phyloP scores from a whole-genome alignment of 2,329 filamentous ascomycete genomes.

The Botryotinia globosa region DNA sequence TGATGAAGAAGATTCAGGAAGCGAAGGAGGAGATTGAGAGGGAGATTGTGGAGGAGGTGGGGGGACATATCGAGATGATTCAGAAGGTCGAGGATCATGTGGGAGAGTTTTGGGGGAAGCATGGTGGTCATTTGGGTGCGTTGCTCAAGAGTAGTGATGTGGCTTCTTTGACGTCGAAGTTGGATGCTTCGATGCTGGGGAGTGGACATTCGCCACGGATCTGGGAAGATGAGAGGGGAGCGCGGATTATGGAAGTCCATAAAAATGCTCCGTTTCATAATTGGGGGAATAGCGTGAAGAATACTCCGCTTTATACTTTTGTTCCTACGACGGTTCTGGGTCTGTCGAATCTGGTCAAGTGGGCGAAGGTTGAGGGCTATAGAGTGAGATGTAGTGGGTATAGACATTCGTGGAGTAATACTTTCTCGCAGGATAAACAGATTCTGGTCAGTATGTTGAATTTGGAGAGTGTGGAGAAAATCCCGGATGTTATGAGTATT shows the following conservation, averaged over 20 bases:
- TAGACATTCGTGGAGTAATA: constrained; percentile 45
- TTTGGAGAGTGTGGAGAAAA: constrained; percentile 39
- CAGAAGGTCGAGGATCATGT: constrained; percentile 22
- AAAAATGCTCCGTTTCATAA: constrained; percentile 41
- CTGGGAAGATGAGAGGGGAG: constrained; percentile 38
- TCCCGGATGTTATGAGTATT: constrained; percentile 42
- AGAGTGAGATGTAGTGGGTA: constrained; percentile 45
- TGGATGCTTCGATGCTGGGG: not conserved
- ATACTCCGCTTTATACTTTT: constrained; percentile 43
- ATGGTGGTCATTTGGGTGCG: not conserved
- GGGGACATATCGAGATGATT: constrained; percentile 10
- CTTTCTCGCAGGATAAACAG: constrained; percentile 43
- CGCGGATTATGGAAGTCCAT: constrained; percentile 39
- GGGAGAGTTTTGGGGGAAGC: constrained; percentile 15
- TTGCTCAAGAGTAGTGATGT: not conserved
- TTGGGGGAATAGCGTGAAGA: constrained; percentile 43
- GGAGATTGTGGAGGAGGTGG: constrained; percentile 6
- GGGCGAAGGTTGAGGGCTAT: constrained; percentile 39
- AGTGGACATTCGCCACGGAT: constrained; percentile 29
- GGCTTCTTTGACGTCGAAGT: not conserved
- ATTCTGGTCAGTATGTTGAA: constrained; percentile 46
- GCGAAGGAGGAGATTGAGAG: constrained; percentile 4
- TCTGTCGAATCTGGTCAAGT: constrained; percentile 43
- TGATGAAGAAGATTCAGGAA: constrained; percentile 21
- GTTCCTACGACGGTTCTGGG: constrained; percentile 44